These are phyloP conservation scores for Cephaloascus albidus DNA, from an alignment of 805 yeast species.

Conservation along the genomic window DNA sequence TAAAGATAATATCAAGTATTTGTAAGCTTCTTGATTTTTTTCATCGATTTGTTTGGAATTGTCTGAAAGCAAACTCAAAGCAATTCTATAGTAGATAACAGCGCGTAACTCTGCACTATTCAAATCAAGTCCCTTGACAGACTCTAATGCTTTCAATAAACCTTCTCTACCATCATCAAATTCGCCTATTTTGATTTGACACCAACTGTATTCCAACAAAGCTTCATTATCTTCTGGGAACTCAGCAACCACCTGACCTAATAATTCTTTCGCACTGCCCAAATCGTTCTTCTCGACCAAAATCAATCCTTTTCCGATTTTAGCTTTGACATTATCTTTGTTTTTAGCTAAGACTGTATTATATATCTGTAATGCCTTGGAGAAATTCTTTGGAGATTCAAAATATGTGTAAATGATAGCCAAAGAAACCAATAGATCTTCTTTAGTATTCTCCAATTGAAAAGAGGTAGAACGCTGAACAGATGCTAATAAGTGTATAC, in stretches of 20 bases:
- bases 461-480: slow-evolving; percentile 36
- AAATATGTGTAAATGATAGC: slow-evolving; percentile 75
- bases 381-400: slow-evolving; percentile 85
- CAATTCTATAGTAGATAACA: slow-evolving; percentile 60
- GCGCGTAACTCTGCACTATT: slow-evolving; percentile 51
- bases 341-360: slow-evolving; percentile 42
- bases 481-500: slow-evolving; percentile 45
- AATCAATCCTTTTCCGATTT: slow-evolving; percentile 77
- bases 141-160: slow-evolving; percentile 31
- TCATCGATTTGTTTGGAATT: not conserved
- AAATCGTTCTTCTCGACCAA: slow-evolving; percentile 55
- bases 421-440: slow-evolving; percentile 51
- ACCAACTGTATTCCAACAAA: slow-evolving; percentile 69
- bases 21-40: slow-evolving; percentile 37
- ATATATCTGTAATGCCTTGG: slow-evolving; percentile 64
- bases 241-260: slow-evolving; percentile 39
- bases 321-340: slow-evolving; percentile 43
- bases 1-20: slow-evolving; percentile 49
- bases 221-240: slow-evolving; percentile 52
- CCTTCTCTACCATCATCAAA: slow-evolving; percentile 41
- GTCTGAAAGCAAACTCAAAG: slow-evolving; percentile 34
- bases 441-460: slow-evolving; percentile 39
- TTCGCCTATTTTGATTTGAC: slow-evolving; percentile 47
- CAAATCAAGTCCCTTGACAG: slow-evolving; percentile 40
- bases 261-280: slow-evolving; percentile 40